Evolutionary conservation across 2,329 filamentous ascomycete genomes (phyloP), one percentile per base, ranked within the genome.

Genomic region (Epichloe elymi): DNA sequence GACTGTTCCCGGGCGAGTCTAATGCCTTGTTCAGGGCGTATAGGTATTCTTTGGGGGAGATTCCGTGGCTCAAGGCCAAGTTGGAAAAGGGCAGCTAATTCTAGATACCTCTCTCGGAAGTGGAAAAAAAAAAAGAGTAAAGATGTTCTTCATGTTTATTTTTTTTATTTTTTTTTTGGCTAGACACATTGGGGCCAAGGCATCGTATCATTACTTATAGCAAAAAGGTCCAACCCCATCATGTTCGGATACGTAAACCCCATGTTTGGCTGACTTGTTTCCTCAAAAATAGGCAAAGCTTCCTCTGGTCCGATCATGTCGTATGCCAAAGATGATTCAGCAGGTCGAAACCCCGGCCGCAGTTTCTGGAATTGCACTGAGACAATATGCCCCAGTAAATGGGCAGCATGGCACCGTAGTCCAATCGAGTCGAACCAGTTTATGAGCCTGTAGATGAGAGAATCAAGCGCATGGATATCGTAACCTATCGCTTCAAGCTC

Each of bases 21-120:
- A 63, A 63, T 50, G 61, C 60, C 0, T 39, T 64, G 14, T 63
- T 63, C 12, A 53, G 61, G 2, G 60, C 59, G 1, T 63, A 63
- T 44, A 42, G 61, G 2, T 63, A 64, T 46, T 56, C 57, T 0
- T n/a, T 54, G 5, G 59, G 23, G 2, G 61, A 63, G 30, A 61
- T 63, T 19, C 58, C 61, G 0, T 62, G 61, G 61, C 6, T 64
- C 35, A 51, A 54, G 49, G 33, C 46, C 30, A 51, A 46, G 17
- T 19, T 46, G 17, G 44, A 46, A 5, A 19, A 17, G n/a, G 11
- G 14, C 4, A 4, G 8, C 26, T 30, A 11, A 30, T 4, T 30
- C 8, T 30, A 30, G 26, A 30, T 30, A 1, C 26, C 26, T 30
- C 26, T 26, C 2, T 30, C 8, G 7, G 7, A 8, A 8, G 3